Evolutionary conservation across 202 grass and related monocot genomes (phyloP).

Genomic region (Panicum hallii): DNA sequence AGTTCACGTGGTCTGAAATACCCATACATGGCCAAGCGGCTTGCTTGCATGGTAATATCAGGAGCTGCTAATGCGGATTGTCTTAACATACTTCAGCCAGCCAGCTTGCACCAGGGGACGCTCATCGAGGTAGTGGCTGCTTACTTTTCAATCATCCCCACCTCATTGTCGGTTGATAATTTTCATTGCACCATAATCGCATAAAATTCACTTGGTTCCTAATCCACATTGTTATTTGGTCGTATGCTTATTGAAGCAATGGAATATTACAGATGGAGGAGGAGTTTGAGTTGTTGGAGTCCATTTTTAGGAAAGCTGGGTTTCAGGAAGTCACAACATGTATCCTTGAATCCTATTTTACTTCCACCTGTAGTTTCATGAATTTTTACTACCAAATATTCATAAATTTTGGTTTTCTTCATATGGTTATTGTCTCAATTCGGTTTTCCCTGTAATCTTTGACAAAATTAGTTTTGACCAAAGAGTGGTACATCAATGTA

Average conservation of each 20-base stretch:
- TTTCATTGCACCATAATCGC: background rate
- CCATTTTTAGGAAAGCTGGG: slow-evolving; percentile 62
- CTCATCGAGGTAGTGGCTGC: slow-evolving; percentile 59
- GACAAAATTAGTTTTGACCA: slow-evolving; percentile 77
- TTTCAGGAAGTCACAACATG: slow-evolving; percentile 61
- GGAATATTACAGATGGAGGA: slow-evolving; percentile 68
- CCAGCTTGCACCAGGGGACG: slow-evolving; percentile 52
- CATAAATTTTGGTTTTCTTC: background rate
- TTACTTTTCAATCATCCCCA: background rate
- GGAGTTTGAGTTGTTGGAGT: slow-evolving; percentile 61
- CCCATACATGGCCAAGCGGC: slow-evolving; percentile 83
- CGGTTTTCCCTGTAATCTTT: slow-evolving; percentile 52
- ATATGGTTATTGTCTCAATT: background rate
- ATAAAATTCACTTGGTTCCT: background rate
- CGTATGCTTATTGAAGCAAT: slow-evolving; percentile 27
- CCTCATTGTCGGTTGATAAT: background rate
- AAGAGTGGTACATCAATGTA: slow-evolving; percentile 91
- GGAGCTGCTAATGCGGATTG: slow-evolving; percentile 59
- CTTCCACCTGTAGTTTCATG: background rate
- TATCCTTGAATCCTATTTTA: slow-evolving; percentile 69
- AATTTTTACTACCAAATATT: background rate
- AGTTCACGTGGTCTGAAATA: slow-evolving; percentile 79
- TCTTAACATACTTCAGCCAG: slow-evolving; percentile 86
- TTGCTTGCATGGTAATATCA: slow-evolving; percentile 86
- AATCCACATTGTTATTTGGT: slow-evolving; percentile 7